A percentile compares a stretch with the other conserved stretches of the same genome.
These are phyloP conservation scores for Corchorus olitorius DNA, from an alignment of 345 rosid genomes.

Conservation along the genomic window DNA sequence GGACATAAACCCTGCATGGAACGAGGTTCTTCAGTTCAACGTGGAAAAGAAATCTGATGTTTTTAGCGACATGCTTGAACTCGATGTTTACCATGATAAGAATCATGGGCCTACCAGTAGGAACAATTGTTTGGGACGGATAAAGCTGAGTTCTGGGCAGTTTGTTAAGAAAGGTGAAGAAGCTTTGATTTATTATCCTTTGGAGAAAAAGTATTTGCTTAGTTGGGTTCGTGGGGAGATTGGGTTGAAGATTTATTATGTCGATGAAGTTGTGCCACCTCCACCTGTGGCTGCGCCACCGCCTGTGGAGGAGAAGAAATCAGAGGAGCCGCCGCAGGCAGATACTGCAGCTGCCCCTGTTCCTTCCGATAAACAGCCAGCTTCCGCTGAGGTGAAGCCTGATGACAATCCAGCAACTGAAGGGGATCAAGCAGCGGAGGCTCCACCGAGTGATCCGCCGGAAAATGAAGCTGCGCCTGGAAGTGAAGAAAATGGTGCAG, in stretches of 20 bases:
- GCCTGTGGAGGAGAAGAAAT: constrained; percentile 27
- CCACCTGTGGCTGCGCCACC: constrained; percentile 25
- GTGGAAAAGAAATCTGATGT: constrained; percentile 58
- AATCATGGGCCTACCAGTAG: constrained; percentile 67
- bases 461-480: constrained; percentile 19
- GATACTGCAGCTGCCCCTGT: constrained; percentile 23
- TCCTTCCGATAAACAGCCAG: constrained; percentile 15
- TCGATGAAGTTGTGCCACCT: constrained; percentile 41
- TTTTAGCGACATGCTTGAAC: constrained; percentile 65
- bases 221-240: constrained; percentile 73
- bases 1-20: constrained; percentile 80
- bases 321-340: constrained; percentile 25
- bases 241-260: constrained; percentile 72
- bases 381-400: constrained; percentile 4
- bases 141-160: constrained; percentile 61
- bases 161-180: constrained; percentile 87
- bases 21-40: constrained; percentile 68
- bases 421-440: constrained; percentile 4
- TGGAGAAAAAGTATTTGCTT: constrained; percentile 63
- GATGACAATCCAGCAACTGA: not conserved
- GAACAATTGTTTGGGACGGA: constrained; percentile 67
- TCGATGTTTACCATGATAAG: constrained; percentile 76
- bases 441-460: constrained; percentile 1
- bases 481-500: constrained; percentile 27
- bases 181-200: constrained; percentile 69